Evolutionary conservation across 148 eudicot species (phyloP), one percentile per base, ranked within the genome.

Genomic region (Gaultheria prostrata): DNA sequence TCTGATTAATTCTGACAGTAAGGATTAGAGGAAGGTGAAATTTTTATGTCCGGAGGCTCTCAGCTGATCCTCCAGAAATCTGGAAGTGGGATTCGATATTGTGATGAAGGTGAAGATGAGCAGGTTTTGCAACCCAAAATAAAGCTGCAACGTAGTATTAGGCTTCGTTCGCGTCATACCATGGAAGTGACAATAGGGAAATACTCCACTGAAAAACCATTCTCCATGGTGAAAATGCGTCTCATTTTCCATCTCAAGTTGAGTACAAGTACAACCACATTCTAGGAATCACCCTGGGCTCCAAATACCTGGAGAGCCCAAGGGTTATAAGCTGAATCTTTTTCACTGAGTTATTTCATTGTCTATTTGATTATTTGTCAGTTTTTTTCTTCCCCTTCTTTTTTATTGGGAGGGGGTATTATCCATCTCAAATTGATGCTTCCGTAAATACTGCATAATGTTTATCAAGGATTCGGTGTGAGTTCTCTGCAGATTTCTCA

Each of bases 1-100:
- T 89, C 82, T 48, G 46, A 79, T 83, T 79, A 46, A 77, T 50
- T 35, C 83, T 88, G 75, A 85, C 88, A 97, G 99, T 76, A 92
- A 74, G 99, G 94, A 3, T 85, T 94, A 80, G 98, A 96, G 86
- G 98, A 94, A 90, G 98, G 98, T 48, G 98, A 96, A 85, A 94
- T 94, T 86, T 93, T 86, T 70, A 83, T 81, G 45, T 96, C 98
- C 33, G 94, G 97, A 87, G 98, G 94, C 84, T 96, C 95, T 84
- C 95, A 88, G 77, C 80, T 91, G 89, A 97, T 93, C 73, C 86
- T 88, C 84, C 98, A 94, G 91, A 98, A 92, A 80, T 95, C 98
- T 77, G 95, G 98, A 80, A 95, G 98, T 87, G 93, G 94, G 96
- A 91, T 86, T 85, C 95, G 93, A 83, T 98, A 97, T 74, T 93